Evolutionary conservation across 2,329 filamentous ascomycete genomes (phyloP).

Genomic region (Neodidymelliopsis sp.): DNA sequence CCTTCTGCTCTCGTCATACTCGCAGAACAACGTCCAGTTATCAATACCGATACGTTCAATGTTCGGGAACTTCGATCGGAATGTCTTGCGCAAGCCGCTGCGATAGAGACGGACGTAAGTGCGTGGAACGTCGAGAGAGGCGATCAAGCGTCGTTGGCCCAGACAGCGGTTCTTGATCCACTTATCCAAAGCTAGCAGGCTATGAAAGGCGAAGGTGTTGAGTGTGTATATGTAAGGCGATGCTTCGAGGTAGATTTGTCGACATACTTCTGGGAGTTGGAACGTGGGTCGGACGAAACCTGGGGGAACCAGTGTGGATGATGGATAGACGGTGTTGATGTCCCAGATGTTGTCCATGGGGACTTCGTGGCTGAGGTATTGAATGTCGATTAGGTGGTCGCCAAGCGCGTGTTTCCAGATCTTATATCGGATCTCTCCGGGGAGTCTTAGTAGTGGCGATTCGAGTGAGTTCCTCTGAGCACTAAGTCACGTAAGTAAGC

Average conservation of each 20-base stretch:
- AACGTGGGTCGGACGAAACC: background rate
- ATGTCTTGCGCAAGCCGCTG: constrained; percentile 6
- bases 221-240: constrained; percentile 4
- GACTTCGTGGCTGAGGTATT: background rate
- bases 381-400: constrained; percentile 9
- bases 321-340: background rate
- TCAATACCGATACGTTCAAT: constrained; percentile 19
- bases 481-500: too few relatives aligned
- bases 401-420: constrained; percentile 23
- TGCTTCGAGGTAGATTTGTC: constrained; percentile 21
- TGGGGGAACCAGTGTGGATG: background rate
- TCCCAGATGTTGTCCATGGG: background rate
- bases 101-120: constrained; percentile 17
- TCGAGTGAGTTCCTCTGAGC: constrained; percentile 14
- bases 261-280: constrained; percentile 11
- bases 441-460: constrained; percentile 24
- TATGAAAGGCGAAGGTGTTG: constrained; percentile 11
- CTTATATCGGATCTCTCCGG: constrained; percentile 21
- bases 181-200: constrained; percentile 1
- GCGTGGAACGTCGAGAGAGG: constrained; percentile 19
- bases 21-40: constrained; percentile 6
- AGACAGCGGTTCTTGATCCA: constrained; percentile 18
- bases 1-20: background rate
- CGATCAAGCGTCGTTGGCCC: constrained; percentile 16
- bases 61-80: constrained; percentile 20